Evolutionary conservation across 768 basidiomycete species (phyloP), one percentile per base, ranked within the genome.

Genomic region (Russula abietina): DNA sequence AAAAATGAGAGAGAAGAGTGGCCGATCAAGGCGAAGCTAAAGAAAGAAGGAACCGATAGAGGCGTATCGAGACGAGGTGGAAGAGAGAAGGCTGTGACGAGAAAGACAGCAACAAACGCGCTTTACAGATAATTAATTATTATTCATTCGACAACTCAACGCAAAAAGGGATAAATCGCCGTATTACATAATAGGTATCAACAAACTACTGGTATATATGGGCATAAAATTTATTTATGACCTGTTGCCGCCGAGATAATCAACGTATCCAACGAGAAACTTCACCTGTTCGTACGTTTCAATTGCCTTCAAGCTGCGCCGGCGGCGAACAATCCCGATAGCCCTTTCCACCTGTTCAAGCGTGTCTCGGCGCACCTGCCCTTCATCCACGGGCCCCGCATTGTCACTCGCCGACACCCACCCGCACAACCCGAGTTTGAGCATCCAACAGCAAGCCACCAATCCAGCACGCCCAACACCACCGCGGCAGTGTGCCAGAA

Each of bases 391-490:
- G 2, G 24, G 28, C 12, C 38, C 38, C 28, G 57, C 19, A 49
- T 56, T 33, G 24, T 64, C 57, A 33, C 62, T 45, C 41, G 55
- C 68, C 32, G 77, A 75, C 59, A 81, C 75, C 85, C 83, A 89
- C 30, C 85, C 90, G 69, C 82, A 95, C n/a, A 97, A 79, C 4
- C 94, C 95, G 65, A 97, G 84, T 72, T 91, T 92, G 62, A 96
- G 79, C 71, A 91, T 80, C 95, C 95, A 98, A 69, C 90, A 93
- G 67, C 88, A 91, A 2, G 93, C 94, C 50, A 98, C 80, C 28
- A 98, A 80, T 1, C 95, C 96, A 0, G 95, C 96, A 19, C 95
- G 83, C 3, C 95, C 95, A 8, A 98, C 89, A 4, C 96, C 96
- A 17, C 95, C 95, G 19, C 95, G 84, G 71, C 96, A 98, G 69